Conservation (phyloP, 2,329 filamentous ascomycete species). For the Pleoardoris graminearum region DNA sequence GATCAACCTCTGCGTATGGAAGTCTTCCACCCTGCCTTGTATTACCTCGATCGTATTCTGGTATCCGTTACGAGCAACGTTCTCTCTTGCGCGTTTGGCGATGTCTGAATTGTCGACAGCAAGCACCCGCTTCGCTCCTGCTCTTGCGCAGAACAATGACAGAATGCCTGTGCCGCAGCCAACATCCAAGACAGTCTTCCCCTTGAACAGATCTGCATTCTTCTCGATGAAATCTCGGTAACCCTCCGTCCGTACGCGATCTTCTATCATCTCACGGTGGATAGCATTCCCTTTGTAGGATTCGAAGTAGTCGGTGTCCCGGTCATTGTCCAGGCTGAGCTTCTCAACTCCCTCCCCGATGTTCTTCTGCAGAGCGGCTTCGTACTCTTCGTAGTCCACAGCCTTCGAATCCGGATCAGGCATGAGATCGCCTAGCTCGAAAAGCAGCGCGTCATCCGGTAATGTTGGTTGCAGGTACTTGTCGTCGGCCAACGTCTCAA, state of each 20-base stretch:
- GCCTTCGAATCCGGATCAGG: conserved; percentile 31
- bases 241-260: conserved; percentile 81
- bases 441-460: conserved; percentile 86
- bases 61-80: conserved; percentile 79
- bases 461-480: conserved; percentile 80
- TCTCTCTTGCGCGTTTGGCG: conserved; percentile 82
- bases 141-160: conserved; percentile 91
- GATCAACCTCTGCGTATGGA: conserved; percentile 62
- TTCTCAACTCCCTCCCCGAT: conserved; percentile 36
- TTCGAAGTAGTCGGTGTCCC: conserved; percentile 65
- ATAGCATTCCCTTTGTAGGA: conserved; percentile 72
- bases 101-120: conserved; percentile 93
- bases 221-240: conserved; percentile 95
- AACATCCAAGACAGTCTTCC: conserved; percentile 86
- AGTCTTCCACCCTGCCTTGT: conserved; percentile 85
- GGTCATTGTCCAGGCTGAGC: conserved; percentile 45
- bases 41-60: conserved; percentile 75
- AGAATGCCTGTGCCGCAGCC: conserved; percentile 83
- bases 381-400: conserved; percentile 39
- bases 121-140: conserved; percentile 82
- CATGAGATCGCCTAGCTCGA: conserved; percentile 78
- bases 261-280: conserved; percentile 95
- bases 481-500: conserved; percentile 70
- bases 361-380: conserved; percentile 49
- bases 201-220: conserved; percentile 83